phyloP scores from a whole-genome alignment of 768 basidiomycete species.

The Lentinula guzmanii region DNA sequence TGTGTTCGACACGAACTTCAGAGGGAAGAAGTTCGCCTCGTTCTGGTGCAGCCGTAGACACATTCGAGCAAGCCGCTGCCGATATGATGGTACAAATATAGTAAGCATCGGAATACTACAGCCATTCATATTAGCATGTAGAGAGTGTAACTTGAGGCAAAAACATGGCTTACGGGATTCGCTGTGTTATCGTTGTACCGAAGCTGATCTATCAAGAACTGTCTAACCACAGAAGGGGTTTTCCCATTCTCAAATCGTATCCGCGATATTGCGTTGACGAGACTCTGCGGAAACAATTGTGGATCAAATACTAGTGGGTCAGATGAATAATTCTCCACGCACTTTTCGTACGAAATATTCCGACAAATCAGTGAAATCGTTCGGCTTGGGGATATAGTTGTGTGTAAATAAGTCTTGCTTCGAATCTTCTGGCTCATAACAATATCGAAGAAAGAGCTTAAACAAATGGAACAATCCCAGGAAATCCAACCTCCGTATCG shows the following conservation, averaged over 20 bases:
- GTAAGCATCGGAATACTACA: conserved; percentile 83
- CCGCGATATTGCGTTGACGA: conserved; percentile 78
- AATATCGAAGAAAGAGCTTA: conserved; percentile 89
- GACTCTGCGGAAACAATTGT: conserved; percentile 37
- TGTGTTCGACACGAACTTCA: conserved; percentile 62
- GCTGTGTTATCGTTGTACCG: conserved; percentile 93
- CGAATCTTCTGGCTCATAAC: conserved; percentile 80
- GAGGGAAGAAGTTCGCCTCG: conserved; percentile 70
- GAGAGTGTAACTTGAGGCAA: neutral
- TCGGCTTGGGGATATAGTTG: conserved; percentile 90
- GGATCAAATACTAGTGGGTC: neutral
- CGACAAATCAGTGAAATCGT: conserved; percentile 86
- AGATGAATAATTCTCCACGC: conserved; percentile 12
- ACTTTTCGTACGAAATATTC: conserved; percentile 97
- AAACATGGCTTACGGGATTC: conserved; percentile 60
- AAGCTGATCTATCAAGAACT: conserved; percentile 88
- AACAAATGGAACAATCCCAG: conserved; percentile 93
- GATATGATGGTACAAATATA: conserved; percentile 87
- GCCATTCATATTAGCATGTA: neutral
- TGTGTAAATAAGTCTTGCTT: conserved; percentile 82
- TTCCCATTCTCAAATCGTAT: conserved; percentile 86
- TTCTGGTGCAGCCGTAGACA: conserved; percentile 74
- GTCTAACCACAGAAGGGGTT: conserved; percentile 78
- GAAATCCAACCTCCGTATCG: conserved; percentile 75
- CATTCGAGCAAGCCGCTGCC: conserved; percentile 71